Base-by-base conservation (phyloP, 768 basidiomycete genomes). In the Gyrodon lividus region DNA sequence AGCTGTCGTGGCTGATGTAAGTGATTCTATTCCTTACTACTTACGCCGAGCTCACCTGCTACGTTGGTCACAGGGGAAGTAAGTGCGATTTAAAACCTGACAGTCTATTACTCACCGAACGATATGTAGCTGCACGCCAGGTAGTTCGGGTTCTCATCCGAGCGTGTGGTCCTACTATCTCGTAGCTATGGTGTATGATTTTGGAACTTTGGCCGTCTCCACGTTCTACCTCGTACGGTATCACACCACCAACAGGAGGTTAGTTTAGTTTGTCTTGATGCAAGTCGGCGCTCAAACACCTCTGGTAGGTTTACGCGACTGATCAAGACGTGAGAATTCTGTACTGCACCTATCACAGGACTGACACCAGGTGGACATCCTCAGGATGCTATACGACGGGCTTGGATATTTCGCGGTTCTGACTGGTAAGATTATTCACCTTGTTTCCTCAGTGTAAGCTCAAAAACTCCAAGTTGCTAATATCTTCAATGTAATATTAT, bases 301-400 rank as follows among this genome's bases (percentile, higher is more conserved):
- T 48, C 28, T 23, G 23, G 46, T 41, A 68, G 67, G 52, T 46
- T 64, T 24, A 43, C 58, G n/a, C 67, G 59, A 33, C 37, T 68
- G 47, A 61, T 70, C 31, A 55, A 56, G 50, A 64, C 69, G 69
- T 68, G 55, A 59, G 64, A 0, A 14, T 6, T 5, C 3, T 3
- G 17, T 43, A 5, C 23, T 30, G 19, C 24, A 38, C 34, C 44
- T 23, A 43, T 30, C 34, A 43, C 26, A 44, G 37, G 30, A 37
- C 30, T 58, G 2, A 68, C 38, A 12, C 26, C 34, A 8, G 20
- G 14, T 38, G 23, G 23, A 23, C 10, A 58, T n/a, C 16, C 30
- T 5, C 55, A 87, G 83, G 68, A 81, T 87, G 80, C 68, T 88
- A 4, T 82, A 81, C 49, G 84, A 88, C 56, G 86, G 86, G 23